A percentile compares a stretch with the other conserved stretches of the same genome.
These are phyloP conservation scores for Xylaria palmicola DNA, from an alignment of 495 filamentous ascomycete species.

Conservation along the genomic window DNA sequence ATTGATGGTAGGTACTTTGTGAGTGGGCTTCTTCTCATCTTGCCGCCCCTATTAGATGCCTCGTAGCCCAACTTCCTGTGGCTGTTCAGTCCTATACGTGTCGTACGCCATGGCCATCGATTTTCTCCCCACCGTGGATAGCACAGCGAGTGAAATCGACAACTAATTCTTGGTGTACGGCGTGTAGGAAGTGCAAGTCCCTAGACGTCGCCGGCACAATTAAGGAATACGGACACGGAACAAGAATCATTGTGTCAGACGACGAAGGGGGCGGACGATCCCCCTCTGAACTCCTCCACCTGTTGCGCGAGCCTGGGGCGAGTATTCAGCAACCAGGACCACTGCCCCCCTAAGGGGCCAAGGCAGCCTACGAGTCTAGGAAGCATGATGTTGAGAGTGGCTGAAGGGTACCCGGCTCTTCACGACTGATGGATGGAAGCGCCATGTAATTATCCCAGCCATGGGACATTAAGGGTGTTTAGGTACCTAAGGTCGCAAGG, in stretches of 20 bases:
- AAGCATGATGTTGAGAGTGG: no score
- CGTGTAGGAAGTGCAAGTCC: neutral
- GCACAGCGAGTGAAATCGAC: no score
- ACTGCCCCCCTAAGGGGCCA: no score
- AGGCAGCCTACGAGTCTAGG: no score
- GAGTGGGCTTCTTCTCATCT: neutral
- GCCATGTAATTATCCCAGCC: no score
- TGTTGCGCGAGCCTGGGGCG: neutral
- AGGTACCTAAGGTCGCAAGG: no score
- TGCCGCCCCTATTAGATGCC: neutral
- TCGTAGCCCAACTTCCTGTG: neutral
- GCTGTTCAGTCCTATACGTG: neutral
- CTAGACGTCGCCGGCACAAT: neutral
- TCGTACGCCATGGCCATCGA: neutral
- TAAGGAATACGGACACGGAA: neutral
- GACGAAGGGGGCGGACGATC: neutral
- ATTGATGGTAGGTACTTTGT: slow-evolving; percentile 2
- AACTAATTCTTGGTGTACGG: neutral
- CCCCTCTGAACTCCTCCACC: neutral
- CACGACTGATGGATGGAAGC: no score
- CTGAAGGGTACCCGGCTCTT: no score
- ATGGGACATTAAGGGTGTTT: no score
- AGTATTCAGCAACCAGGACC: neutral
- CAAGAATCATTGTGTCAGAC: neutral
- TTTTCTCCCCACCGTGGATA: neutral